These are phyloP conservation scores for Herpetomonas tarakana DNA, from an alignment of 208 protist species.

Conservation along the genomic window DNA sequence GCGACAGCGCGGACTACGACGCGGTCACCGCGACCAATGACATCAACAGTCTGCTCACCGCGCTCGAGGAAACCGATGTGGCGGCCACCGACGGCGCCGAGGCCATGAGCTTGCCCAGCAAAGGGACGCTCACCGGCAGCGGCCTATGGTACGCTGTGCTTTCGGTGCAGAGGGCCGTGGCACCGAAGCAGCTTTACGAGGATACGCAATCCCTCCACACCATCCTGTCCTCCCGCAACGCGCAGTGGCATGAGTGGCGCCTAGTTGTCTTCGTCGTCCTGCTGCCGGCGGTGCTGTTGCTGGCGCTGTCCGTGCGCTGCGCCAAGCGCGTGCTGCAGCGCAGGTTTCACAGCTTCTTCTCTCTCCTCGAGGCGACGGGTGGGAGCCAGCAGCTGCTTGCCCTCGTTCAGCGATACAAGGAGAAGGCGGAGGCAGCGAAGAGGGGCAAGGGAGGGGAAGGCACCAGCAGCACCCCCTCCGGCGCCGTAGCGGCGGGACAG, in stretches of 20 bases:
- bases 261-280: conserved; percentile 5
- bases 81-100: not conserved
- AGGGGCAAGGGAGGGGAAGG: too few species aligned
- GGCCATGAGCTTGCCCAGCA: not conserved
- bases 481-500: not conserved
- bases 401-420: not conserved
- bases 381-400: conserved; percentile 1
- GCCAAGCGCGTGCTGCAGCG: not conserved
- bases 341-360: not conserved
- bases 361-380: not conserved
- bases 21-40: not conserved
- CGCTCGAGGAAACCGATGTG: not conserved
- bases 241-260: not conserved
- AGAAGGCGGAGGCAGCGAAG: not conserved
- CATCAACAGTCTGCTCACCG: not conserved
- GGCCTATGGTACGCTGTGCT: not conserved
- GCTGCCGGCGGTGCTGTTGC: conserved; percentile 1
- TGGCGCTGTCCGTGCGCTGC: not conserved
- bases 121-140: not conserved
- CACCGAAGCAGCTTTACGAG: not conserved
- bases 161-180: not conserved
- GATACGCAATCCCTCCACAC: not conserved
- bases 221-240: not conserved
- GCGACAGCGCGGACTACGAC: not conserved
- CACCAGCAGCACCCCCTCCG: too few species aligned